phyloP scores from a whole-genome alignment of 805 yeast genomes.

The Ogataea glucozyma region DNA sequence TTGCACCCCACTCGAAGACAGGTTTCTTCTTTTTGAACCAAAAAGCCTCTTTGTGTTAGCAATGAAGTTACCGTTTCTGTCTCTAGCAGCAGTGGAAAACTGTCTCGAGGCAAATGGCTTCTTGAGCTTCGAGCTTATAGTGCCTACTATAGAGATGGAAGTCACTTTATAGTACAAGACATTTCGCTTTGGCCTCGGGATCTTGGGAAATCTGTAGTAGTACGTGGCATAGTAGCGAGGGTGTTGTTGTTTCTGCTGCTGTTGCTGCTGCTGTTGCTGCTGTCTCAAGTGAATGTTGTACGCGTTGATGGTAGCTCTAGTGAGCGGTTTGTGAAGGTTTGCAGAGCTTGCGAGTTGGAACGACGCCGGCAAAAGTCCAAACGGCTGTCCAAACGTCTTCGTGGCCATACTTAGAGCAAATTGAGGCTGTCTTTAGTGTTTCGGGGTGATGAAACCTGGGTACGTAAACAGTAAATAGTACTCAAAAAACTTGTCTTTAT shows the following conservation, averaged over 20 bases:
- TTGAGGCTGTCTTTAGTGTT: background rate
- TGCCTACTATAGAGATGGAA: slow-evolving; percentile 24
- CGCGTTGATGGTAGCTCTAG: slow-evolving; percentile 27
- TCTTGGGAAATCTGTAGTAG: slow-evolving; percentile 49
- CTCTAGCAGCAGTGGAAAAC: slow-evolving; percentile 7
- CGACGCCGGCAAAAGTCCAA: slow-evolving; percentile 4
- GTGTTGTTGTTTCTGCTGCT: slow-evolving; percentile 13
- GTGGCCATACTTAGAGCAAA: background rate
- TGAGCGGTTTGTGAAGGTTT: slow-evolving; percentile 26
- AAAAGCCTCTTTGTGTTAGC: slow-evolving; percentile 32
- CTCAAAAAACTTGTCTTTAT: background rate
- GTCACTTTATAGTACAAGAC: slow-evolving; percentile 46
- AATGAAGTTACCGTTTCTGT: slow-evolving; percentile 21
- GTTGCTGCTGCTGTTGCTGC: slow-evolving; percentile 19
- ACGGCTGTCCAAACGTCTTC: slow-evolving; percentile 6
- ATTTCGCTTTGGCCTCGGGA: slow-evolving; percentile 58
- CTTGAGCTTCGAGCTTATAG: slow-evolving; percentile 24
- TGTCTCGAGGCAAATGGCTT: slow-evolving; percentile 16
- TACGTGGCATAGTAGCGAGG: slow-evolving; percentile 20
- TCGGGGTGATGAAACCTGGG: background rate
- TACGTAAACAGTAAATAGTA: background rate
- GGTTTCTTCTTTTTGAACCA: slow-evolving; percentile 16
- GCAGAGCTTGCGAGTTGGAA: slow-evolving; percentile 6
- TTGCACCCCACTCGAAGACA: slow-evolving; percentile 9
- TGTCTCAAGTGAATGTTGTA: slow-evolving; percentile 15